Evolutionary conservation across 1,284 basidiomycete genomes (phyloP).

Genomic region (Malassezia yamatoensis): DNA sequence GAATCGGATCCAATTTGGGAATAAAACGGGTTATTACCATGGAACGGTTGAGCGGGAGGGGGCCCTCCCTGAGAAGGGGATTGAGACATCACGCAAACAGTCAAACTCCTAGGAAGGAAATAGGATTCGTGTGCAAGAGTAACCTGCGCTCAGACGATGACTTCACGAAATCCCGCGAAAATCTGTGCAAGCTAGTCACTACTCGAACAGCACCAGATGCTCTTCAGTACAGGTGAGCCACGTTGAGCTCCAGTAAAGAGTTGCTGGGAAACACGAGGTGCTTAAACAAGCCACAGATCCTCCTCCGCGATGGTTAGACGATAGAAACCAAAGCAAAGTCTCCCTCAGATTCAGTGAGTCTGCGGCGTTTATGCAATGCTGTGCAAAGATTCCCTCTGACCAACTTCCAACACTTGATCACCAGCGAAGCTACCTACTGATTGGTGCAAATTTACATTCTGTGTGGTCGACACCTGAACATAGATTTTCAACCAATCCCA

Average conservation of each 20-base stretch:
- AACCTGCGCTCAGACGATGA: too few relatives aligned
- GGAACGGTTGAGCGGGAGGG: neutral
- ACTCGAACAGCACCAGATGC: too few relatives aligned
- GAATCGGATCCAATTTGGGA: neutral
- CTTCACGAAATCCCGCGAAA: too few relatives aligned
- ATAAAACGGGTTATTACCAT: slow-evolving; percentile 3
- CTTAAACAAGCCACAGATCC: neutral
- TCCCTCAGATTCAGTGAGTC: neutral
- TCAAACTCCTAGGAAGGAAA: too few relatives aligned
- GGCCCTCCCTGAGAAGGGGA: too few relatives aligned
- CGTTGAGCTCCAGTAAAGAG: too few relatives aligned
- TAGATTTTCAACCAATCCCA: slow-evolving; percentile 1
- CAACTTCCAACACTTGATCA: neutral
- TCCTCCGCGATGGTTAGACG: neutral
- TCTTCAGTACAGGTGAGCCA: too few relatives aligned
- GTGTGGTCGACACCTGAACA: neutral
- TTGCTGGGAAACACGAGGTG: too few relatives aligned
- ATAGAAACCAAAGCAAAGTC: neutral
- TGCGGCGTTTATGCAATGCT: slow-evolving; percentile 1
- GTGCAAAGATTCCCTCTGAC: neutral
- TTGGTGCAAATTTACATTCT: neutral
- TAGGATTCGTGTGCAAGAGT: too few relatives aligned
- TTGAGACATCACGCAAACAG: too few relatives aligned
- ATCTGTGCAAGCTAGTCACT: too few relatives aligned
- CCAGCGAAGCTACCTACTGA: neutral